Conservation (phyloP, 805 yeast species). For the Suhomyces tanzawaensis region DNA sequence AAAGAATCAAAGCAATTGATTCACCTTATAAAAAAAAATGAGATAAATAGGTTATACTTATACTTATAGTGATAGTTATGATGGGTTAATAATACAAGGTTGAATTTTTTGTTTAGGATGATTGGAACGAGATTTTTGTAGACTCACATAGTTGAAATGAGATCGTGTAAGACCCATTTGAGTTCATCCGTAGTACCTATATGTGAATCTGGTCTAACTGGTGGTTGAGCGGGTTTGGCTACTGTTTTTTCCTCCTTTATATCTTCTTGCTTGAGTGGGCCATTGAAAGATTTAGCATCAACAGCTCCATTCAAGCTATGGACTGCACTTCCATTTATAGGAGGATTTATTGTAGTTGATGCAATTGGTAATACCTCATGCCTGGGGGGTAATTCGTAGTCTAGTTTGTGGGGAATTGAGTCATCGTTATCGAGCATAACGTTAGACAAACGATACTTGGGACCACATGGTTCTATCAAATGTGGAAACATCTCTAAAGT, state of each 20-base stretch:
- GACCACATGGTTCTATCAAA: constrained; percentile 65
- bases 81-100: constrained; percentile 4
- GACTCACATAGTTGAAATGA: constrained; percentile 44
- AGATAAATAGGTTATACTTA: too few species aligned
- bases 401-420: constrained; percentile 11
- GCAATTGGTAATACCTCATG: constrained; percentile 20
- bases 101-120: not conserved
- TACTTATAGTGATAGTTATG: not conserved
- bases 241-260: constrained; percentile 2
- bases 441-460: constrained; percentile 48
- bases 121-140: not conserved
- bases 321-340: constrained; percentile 4
- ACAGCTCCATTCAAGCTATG: not conserved
- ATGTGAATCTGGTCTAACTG: constrained; percentile 28
- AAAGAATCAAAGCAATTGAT: constrained; percentile 10
- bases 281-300: not conserved
- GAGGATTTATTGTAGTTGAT: constrained; percentile 7
- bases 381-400: constrained; percentile 31
- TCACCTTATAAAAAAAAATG: constrained; percentile 15
- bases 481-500: constrained; percentile 65
- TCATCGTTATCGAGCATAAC: constrained; percentile 22
- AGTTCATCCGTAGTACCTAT: constrained; percentile 66
- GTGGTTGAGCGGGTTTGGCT: constrained; percentile 4
- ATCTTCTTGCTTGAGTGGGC: constrained; percentile 5
- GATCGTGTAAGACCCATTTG: constrained; percentile 68